Percentiles rank a stretch among this genome's conserved stretches.
phyloP scores from a whole-genome alignment of 2,329 filamentous ascomycete species.

The Aspergillus sp. region DNA sequence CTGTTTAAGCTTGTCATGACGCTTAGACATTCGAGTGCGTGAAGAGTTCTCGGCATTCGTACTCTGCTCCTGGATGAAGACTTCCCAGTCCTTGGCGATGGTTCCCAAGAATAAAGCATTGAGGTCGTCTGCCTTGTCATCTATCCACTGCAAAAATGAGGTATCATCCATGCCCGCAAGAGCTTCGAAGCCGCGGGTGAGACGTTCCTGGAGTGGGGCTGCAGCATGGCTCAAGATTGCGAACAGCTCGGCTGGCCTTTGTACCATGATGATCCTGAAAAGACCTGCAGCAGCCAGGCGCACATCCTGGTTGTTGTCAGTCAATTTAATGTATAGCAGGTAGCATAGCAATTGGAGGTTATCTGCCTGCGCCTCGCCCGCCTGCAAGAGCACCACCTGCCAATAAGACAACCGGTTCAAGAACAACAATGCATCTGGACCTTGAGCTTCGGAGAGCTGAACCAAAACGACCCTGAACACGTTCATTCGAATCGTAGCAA shows the following conservation, averaged over 20 bases:
- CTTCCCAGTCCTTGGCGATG: conserved; percentile 83
- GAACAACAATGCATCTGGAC: conserved; percentile 69
- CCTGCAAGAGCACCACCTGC: conserved; percentile 86
- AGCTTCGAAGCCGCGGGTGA: conserved; percentile 79
- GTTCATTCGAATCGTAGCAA: conserved; percentile 73
- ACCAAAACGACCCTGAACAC: conserved; percentile 81
- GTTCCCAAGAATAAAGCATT: conserved; percentile 82
- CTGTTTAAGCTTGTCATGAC: conserved; percentile 78
- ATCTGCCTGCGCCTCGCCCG: conserved; percentile 77
- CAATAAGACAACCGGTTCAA: conserved; percentile 90
- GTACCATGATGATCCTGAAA: conserved; percentile 89
- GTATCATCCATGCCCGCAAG: conserved; percentile 88
- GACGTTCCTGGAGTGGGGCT: conserved; percentile 69
- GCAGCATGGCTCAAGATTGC: conserved; percentile 74
- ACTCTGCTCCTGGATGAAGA: conserved; percentile 84
- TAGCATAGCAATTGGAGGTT: conserved; percentile 89
- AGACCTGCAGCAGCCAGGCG: conserved; percentile 79
- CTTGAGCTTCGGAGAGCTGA: conserved; percentile 81
- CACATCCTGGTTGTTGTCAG: conserved; percentile 69
- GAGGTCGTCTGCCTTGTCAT: conserved; percentile 76
- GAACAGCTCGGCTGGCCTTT: conserved; percentile 83
- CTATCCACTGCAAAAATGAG: conserved; percentile 85
- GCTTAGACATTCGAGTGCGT: conserved; percentile 69
- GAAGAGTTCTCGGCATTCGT: conserved; percentile 76
- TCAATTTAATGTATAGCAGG: conserved; percentile 85